Percentiles rank a stretch among this genome's conserved stretches.
Conservation (phyloP, 2,329 filamentous ascomycete genomes). For the Periconia digitata region DNA sequence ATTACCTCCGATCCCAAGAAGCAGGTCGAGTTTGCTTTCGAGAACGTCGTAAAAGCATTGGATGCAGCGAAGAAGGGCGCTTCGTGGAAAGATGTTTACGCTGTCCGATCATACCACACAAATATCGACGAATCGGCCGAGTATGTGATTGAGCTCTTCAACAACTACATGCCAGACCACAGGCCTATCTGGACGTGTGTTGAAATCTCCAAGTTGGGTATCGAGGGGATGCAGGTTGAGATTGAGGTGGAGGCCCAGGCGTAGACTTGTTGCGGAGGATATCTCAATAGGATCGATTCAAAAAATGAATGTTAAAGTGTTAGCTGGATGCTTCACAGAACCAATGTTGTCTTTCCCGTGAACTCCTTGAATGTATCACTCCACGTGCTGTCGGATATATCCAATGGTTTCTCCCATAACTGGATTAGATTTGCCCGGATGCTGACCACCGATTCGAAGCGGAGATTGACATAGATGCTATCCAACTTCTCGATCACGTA, state of each 20-base stretch:
- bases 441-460: conserved; percentile 14
- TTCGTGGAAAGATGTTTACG: conserved; percentile 49
- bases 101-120: conserved; percentile 11
- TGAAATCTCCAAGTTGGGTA: conserved; percentile 11
- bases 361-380: conserved; percentile 6
- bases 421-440: background rate
- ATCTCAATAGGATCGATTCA: background rate
- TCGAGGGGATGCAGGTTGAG: conserved; percentile 14
- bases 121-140: conserved; percentile 7
- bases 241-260: conserved; percentile 15
- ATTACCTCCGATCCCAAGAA: conserved; percentile 7
- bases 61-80: conserved; percentile 6
- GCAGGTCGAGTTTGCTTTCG: conserved; percentile 45
- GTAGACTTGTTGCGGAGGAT: too few relatives aligned
- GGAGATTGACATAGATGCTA: conserved; percentile 12
- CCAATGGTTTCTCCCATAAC: conserved; percentile 1
- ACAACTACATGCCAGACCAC: conserved; percentile 13
- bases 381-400: conserved; percentile 2
- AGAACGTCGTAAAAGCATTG: conserved; percentile 55
- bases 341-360: background rate
- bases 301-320: background rate
- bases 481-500: conserved; percentile 8
- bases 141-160: conserved; percentile 6
- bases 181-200: conserved; percentile 15
- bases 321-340: background rate